Percentiles rank a stretch among this genome's conserved stretches.
These are phyloP conservation scores for Daucus carota DNA, from an alignment of 129 eudicot genomes.

Conservation along the genomic window DNA sequence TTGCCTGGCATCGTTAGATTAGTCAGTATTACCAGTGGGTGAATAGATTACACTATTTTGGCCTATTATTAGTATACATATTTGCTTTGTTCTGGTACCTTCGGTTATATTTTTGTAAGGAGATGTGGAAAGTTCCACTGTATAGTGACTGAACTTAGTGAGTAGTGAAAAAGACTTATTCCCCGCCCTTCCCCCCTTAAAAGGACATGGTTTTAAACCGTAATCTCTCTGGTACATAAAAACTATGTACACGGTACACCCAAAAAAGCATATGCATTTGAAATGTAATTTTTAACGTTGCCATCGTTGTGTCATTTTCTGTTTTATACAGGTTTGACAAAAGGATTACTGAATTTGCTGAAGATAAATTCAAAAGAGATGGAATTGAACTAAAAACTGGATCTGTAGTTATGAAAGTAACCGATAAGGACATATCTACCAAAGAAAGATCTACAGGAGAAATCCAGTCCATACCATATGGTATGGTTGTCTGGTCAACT, in stretches of 20 bases:
- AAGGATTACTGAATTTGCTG: conserved; percentile 74
- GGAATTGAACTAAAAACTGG: conserved; percentile 64
- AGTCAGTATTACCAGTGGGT: background rate
- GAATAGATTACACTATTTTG: background rate
- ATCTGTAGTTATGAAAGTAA: conserved; percentile 64
- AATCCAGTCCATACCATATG: conserved; percentile 46
- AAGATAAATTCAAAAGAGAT: conserved; percentile 64
- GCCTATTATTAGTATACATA: background rate
- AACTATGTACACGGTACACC: background rate
- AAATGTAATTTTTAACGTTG: no score
- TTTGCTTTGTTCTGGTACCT: background rate
- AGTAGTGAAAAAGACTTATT: background rate
- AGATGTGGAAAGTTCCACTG: background rate
- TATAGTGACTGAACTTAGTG: background rate
- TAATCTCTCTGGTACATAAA: no score
- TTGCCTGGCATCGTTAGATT: background rate
- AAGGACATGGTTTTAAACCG: background rate
- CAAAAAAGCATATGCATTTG: no score
- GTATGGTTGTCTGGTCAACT: conserved; percentile 92
- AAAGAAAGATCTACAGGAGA: conserved; percentile 58
- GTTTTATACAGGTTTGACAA: conserved; percentile 66
- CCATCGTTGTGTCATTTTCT: background rate
- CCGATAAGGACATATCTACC: conserved; percentile 48
- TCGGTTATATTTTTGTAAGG: no score
- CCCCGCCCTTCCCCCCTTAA: background rate